Evolutionary conservation across 2,329 filamentous ascomycete genomes (phyloP), one percentile per base, ranked within the genome.

Genomic region (Monosporascus sp.): DNA sequence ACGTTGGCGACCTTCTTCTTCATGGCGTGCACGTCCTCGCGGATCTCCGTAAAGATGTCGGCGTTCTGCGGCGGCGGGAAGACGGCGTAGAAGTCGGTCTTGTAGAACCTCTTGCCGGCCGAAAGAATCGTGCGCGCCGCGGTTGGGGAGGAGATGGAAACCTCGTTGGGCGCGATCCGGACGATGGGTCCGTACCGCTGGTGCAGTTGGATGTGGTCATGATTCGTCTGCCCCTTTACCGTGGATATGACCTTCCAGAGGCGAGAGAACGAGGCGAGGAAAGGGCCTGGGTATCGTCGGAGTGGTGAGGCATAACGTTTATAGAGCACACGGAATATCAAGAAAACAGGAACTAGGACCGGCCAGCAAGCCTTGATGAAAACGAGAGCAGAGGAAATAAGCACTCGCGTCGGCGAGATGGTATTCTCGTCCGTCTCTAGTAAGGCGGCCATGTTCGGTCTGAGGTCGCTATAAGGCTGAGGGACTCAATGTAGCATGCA

Each of bases 31-130:
- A 78, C 74, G 6, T 74, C 70, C 65, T 81, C 78, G 50, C 77
- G 70, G 17, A 71, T 75, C 63, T 82, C 79, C 41, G 79, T 81
- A 66, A 82, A 82, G 62, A 82, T 81, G 55, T 82, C 79, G 6
- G 79, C 78, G 66, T 81, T 80, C 65, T 80, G 77, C 0, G 76
- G 74, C 3, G 79, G 79, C 31, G 78, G 78, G 60, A 82, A 82
- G 6, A 82, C 78, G 39, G 64, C 68, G 60, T 80, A 80, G 57
- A 80, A 80, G 52, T 72, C 66, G 3, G 77, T 79, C 69, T 80
- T 80, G 67, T 74, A 72, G 65, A 79, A 79, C 20, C 75, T 70
- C 63, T 77, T 78, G 7, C 78, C 78, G 1, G 76, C 76, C 45
- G 71, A 71, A 27, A 80, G 67, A 14, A 80, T 57, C 8, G 70